A percentile compares a stretch with the other conserved stretches of the same genome.
Evolutionary conservation across 1,284 basidiomycete genomes (phyloP).

Genomic region (Papiliotrema terrestris): DNA sequence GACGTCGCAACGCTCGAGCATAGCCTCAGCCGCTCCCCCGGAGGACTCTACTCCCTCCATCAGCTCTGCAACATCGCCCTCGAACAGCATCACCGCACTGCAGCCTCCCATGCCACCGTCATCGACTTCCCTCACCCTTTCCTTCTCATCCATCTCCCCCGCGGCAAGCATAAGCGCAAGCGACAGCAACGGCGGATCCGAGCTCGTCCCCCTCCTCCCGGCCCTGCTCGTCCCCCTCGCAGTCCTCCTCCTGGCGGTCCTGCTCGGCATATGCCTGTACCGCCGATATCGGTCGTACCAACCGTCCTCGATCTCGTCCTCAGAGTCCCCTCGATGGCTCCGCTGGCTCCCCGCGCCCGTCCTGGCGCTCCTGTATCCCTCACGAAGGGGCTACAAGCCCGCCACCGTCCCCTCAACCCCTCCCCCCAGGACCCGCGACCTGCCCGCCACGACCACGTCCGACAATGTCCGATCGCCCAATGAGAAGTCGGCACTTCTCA

Average conservation of each 20-base stretch:
- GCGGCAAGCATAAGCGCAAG: no score
- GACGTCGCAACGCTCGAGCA: no score
- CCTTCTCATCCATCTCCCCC: no score
- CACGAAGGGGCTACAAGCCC: background rate
- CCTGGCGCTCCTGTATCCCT: background rate
- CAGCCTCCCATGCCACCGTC: no score
- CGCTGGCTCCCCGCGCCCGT: background rate
- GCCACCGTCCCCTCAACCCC: background rate
- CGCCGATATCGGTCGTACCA: background rate
- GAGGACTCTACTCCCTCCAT: no score
- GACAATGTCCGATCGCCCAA: background rate
- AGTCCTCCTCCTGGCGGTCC: background rate
- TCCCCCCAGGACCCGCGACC: background rate
- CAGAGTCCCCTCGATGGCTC: background rate
- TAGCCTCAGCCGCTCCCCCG: no score
- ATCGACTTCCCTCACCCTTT: no score
- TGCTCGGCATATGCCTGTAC: background rate
- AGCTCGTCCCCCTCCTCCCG: slow-evolving; percentile 5
- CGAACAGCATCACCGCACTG: no score
- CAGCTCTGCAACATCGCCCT: no score
- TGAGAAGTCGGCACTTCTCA: slow-evolving; percentile 6
- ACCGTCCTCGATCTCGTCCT: background rate
- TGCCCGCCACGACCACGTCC: background rate
- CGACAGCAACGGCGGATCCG: no score
- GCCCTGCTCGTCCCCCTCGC: slow-evolving; percentile 4